A percentile compares a stretch with the other conserved stretches of the same genome.
Conservation (phyloP, 805 yeast genomes). For the Candida maesae region DNA sequence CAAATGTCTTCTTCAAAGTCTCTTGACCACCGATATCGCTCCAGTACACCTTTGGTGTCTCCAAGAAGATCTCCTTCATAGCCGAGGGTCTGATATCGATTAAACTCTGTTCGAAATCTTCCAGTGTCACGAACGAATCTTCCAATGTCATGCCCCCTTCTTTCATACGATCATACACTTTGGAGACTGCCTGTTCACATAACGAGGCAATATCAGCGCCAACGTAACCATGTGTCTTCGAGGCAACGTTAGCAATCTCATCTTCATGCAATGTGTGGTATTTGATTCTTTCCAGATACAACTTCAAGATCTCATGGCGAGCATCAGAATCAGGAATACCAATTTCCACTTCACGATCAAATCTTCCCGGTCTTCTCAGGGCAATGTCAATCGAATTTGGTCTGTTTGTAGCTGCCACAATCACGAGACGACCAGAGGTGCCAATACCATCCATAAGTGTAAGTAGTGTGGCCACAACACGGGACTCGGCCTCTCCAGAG, state of each 20-base stretch:
- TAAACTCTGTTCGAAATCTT: constrained; percentile 70
- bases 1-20: constrained; percentile 70
- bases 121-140: constrained; percentile 31
- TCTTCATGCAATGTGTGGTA: constrained; percentile 49
- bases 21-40: constrained; percentile 95
- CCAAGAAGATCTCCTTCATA: constrained; percentile 92
- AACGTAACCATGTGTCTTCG: constrained; percentile 92
- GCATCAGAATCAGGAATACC: constrained; percentile 89
- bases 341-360: constrained; percentile 85
- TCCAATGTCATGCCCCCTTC: constrained; percentile 24
- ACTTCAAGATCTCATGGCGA: constrained; percentile 64
- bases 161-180: constrained; percentile 57
- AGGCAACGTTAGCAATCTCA: constrained; percentile 61
- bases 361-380: constrained; percentile 80
- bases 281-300: constrained; percentile 50
- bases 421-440: constrained; percentile 58
- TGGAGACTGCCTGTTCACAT: constrained; percentile 84
- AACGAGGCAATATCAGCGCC: constrained; percentile 93
- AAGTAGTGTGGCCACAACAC: constrained; percentile 85
- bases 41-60: constrained; percentile 94
- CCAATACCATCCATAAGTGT: constrained; percentile 81
- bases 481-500: constrained; percentile 82
- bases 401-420: constrained; percentile 71
- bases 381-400: constrained; percentile 70
- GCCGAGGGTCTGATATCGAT: constrained; percentile 90